Base-by-base conservation (phyloP, 768 basidiomycete genomes). In the Lactifluus pinguis region DNA sequence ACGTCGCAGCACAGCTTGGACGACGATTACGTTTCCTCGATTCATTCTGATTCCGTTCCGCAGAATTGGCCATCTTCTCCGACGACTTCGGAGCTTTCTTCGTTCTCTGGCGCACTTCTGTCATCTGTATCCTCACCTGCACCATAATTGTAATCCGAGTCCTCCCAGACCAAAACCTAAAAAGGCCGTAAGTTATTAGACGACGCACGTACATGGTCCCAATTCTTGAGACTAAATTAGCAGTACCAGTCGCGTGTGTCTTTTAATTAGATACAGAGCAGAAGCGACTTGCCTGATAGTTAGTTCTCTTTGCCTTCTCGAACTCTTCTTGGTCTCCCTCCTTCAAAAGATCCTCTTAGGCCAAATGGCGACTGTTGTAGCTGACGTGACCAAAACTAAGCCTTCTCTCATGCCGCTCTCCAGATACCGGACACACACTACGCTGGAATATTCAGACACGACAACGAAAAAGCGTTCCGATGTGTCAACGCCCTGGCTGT, bases 181-280 rank as follows among this genome's bases (percentile, higher is more conserved):
- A 32, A 4, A 7, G 32, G 4, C 32, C 7, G 32, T 32, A 7
- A 32, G 7, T 32, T 32, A 32, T 7, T 4, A 63, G n/a, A n/a
- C n/a, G n/a, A n/a, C n/a, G n/a, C n/a, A n/a, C 71, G 61, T 53
- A 72, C 72, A 59, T 73, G 73, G 29, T 72, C 69, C 71, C 72
- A 72, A 51, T 73, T 72, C 44, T 69, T 71, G 49, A 72, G 48
- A 49, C 71, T 73, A 38, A 15, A 25, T 2, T 36, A 15, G 53
- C 15, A 17, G 15, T 17, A 39, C 48, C 51, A 49, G 17, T 30
- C 38, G 45, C 55, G 38, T 32, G 34, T 7, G 15, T 13, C 9
- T 25, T n/a, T 32, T 7, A 32, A 7, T 4, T 32, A 32, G 32
- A 11, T 10, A 39, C 38, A 30, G 11, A 7, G 14, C 38, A 5